phyloP scores from a whole-genome alignment of 345 rosid species.

The Brassica nigra region DNA sequence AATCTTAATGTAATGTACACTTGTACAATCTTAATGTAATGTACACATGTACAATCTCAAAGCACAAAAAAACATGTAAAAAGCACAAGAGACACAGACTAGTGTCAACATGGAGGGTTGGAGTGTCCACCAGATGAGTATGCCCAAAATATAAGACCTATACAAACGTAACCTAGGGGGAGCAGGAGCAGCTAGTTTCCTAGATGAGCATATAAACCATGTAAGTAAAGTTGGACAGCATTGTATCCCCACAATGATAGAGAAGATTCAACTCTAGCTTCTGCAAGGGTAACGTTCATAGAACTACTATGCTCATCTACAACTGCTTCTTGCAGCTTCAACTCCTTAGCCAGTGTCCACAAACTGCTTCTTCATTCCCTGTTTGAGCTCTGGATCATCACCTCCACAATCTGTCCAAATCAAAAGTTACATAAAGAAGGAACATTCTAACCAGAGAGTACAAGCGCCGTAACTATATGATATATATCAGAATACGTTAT shows the following conservation, averaged over 20 bases:
- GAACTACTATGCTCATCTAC: slow-evolving; percentile 75
- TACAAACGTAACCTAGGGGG: not conserved
- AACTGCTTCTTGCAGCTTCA: slow-evolving; percentile 88
- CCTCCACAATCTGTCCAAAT: slow-evolving; percentile 80
- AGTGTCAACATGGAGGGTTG: not conserved
- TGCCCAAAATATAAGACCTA: too few species aligned
- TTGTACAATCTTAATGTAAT: too few species aligned
- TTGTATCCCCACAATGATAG: too few species aligned
- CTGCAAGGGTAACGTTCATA: slow-evolving; percentile 77
- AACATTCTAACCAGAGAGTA: not conserved
- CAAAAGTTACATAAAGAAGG: not conserved
- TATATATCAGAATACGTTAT: not conserved
- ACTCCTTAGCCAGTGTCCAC: slow-evolving; percentile 88
- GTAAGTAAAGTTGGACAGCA: too few species aligned
- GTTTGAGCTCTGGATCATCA: slow-evolving; percentile 80
- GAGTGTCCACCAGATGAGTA: too few species aligned
- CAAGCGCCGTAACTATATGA: not conserved
- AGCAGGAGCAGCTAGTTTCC: not conserved
- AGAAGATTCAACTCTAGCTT: slow-evolving; percentile 52
- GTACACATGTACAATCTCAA: not conserved
- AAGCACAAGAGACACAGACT: not conserved
- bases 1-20: not conserved
- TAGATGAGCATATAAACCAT: too few species aligned
- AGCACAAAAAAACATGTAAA: not conserved
- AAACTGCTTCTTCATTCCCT: slow-evolving; percentile 93